Evolutionary conservation across 495 filamentous ascomycete genomes (phyloP).

Genomic region (Penicillium pulvis): DNA sequence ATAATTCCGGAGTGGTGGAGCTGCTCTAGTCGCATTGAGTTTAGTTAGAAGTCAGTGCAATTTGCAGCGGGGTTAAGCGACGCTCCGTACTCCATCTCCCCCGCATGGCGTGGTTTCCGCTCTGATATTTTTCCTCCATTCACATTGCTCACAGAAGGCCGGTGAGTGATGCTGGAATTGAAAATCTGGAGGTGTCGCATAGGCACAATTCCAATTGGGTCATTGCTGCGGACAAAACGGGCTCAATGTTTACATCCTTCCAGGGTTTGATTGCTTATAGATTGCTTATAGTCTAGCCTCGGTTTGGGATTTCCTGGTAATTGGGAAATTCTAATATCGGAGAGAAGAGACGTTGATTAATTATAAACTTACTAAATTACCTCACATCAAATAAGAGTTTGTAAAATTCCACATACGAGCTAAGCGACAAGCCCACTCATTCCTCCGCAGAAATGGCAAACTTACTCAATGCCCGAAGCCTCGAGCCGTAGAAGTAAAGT

Average conservation of each 20-base stretch:
- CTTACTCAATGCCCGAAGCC: conserved; percentile 32
- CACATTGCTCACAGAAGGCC: conserved; percentile 1
- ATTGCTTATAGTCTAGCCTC: neutral
- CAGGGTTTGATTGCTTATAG: neutral
- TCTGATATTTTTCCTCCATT: conserved; percentile 31
- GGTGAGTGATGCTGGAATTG: neutral
- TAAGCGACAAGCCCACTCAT: neutral
- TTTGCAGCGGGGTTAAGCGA: conserved; percentile 12
- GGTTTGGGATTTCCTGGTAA: neutral
- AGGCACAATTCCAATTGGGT: too few relatives aligned
- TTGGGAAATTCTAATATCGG: neutral
- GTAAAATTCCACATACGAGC: neutral
- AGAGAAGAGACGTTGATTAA: neutral
- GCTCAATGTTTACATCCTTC: neutral
- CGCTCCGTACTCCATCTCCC: conserved; percentile 9
- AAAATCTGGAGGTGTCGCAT: neutral
- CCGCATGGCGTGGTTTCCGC: conserved; percentile 4
- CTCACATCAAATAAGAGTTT: neutral
- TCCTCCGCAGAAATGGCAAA: conserved; percentile 22
- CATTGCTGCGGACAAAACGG: neutral
- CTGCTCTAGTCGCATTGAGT: neutral
- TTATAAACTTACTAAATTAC: neutral
- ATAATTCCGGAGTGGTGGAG: neutral
- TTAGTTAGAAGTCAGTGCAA: conserved; percentile 1
- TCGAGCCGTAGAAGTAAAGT: conserved; percentile 31